A percentile compares a stretch with the other conserved stretches of the same genome.
These are phyloP conservation scores for Astrephomene gubernaculifera DNA, from an alignment of 139 green algal species.

Conservation along the genomic window DNA sequence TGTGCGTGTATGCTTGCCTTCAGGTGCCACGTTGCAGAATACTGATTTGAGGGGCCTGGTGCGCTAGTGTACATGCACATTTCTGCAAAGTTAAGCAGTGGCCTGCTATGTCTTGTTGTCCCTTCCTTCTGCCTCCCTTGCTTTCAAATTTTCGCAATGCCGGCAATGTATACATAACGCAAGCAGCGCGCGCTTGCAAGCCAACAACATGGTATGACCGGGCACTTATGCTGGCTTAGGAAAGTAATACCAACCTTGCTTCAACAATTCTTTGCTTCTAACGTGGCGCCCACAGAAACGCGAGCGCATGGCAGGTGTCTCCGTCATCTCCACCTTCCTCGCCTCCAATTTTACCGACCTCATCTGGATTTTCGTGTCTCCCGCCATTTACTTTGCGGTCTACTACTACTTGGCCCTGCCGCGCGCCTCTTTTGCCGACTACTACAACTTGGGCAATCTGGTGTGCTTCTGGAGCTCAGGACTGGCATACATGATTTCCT, in stretches of 20 bases:
- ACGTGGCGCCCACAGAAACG: neutral
- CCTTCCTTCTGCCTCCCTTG: neutral
- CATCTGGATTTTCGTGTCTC: neutral
- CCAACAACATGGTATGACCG: neutral
- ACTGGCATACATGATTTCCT: neutral
- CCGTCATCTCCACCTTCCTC: neutral
- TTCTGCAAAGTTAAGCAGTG: neutral
- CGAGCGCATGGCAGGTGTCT: slow-evolving; percentile 7
- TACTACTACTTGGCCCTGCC: neutral
- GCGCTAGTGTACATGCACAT: neutral
- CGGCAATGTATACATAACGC: neutral
- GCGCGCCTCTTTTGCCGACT: neutral
- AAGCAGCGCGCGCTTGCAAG: neutral
- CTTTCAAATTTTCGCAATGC: neutral
- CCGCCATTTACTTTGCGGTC: neutral
- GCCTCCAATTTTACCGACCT: neutral
- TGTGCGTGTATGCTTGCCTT: neutral
- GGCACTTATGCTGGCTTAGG: neutral
- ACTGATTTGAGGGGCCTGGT: too few species aligned
- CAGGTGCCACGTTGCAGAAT: neutral
- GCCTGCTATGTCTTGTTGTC: neutral
- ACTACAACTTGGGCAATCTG: neutral
- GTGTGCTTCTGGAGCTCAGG: slow-evolving; percentile 20
- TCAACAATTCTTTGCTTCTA: neutral
- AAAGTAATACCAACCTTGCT: neutral